Evolutionary conservation across 1,139 yeast species (phyloP).

Genomic region (Groenewaldozyma auringiensis): DNA sequence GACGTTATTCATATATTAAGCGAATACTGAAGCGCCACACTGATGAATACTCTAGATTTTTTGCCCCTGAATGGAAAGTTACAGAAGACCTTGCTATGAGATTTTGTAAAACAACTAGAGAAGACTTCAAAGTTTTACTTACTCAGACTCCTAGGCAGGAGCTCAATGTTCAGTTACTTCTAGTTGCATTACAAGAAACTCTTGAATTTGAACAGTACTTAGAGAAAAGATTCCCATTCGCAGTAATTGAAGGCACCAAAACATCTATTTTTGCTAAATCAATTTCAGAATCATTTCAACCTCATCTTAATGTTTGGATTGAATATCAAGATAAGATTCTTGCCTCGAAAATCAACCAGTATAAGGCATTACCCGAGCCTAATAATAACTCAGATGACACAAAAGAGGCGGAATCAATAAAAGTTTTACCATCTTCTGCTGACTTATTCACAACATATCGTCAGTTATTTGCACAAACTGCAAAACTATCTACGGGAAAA

Average conservation of each 20-base stretch:
- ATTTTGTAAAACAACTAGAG: conserved; percentile 64
- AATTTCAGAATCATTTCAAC: conserved; percentile 74
- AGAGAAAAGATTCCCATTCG: conserved; percentile 44
- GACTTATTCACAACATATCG: conserved; percentile 76
- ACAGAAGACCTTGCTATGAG: conserved; percentile 49
- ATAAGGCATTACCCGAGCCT: conserved; percentile 21
- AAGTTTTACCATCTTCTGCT: conserved; percentile 74
- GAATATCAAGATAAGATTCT: conserved; percentile 67
- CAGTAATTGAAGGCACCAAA: conserved; percentile 9
- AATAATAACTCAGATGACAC: conserved; percentile 31
- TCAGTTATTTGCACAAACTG: conserved; percentile 63
- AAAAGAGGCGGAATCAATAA: conserved; percentile 39
- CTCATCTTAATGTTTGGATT: conserved; percentile 81
- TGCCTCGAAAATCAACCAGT: conserved; percentile 46
- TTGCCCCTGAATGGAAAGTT: conserved; percentile 70
- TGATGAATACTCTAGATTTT: conserved; percentile 43
- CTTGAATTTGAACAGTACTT: conserved; percentile 73
- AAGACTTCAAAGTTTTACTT: conserved; percentile 50
- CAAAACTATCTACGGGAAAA: conserved; percentile 63
- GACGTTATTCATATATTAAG: conserved; percentile 77
- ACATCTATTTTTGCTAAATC: conserved; percentile 34
- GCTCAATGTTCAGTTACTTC: conserved; percentile 50
- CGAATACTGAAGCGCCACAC: conserved; percentile 58
- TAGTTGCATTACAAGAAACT: conserved; percentile 54
- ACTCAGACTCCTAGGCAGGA: conserved; percentile 28